Evolutionary conservation across 1,139 yeast genomes (phyloP), one percentile per base, ranked within the genome.

Genomic region (Yamadazyma mexicana): DNA sequence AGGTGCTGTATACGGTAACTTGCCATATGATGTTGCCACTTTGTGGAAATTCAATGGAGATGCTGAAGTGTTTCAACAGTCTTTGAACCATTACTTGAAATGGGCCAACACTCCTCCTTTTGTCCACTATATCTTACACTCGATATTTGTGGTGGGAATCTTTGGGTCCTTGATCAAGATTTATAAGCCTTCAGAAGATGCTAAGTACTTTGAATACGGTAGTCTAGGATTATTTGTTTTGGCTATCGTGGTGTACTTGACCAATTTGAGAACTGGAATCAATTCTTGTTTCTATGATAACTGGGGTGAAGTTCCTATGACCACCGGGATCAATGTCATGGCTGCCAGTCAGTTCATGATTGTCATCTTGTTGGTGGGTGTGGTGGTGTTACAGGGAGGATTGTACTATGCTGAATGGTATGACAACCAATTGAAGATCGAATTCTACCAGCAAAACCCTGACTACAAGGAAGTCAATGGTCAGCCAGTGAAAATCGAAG

Each of bases 301-400:
- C 45, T 92, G 98, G 97, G 98, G 96, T 47, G 98, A 92, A 40
- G 96, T 92, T 39, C 88, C 87, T 54, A 80, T 77, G 60, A 71
- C 73, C 46, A 88, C 96, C 22, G 98, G 98, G 17, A 66, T 92
- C 54, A 87, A 87, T 51, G 96, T 92, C 32, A 79, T 92, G 60
- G 96, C 95, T 33, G 97, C 98, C 5, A 82, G 95, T 33, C 83
- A 84, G 62, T 77, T 86, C 34, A 84, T 92, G 73, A 73, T 87
- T 48, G 79, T 85, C 16, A 62, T 88, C 44, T 73, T 85, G 15
- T 70, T 91, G 42, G 56, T 80, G 22, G 98, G 97, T 46, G 87
- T 89, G 16, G 65, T 89, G 41, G 75, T 87, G 11, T 74, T 92
- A 50, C 98, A 92, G 69, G 81, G 77, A 37, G 98, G 98, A 17